Evolutionary conservation across 495 filamentous ascomycete species (phyloP).

Genomic region (Lasiosphaeriaceae sp.): DNA sequence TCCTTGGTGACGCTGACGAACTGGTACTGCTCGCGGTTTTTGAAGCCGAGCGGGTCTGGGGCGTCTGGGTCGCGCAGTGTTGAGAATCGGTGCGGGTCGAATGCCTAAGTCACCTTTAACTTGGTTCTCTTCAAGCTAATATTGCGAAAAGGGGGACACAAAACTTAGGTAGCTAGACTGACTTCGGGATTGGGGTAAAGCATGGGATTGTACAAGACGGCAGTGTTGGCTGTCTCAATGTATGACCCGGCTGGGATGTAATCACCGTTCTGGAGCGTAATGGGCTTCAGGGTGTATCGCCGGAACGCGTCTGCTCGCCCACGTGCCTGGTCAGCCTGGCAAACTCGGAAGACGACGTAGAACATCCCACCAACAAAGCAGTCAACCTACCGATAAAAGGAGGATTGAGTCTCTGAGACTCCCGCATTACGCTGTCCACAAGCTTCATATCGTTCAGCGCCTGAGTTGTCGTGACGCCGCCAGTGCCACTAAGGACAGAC

Average conservation of each 20-base stretch:
- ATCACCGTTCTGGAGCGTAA: slow-evolving; percentile 10
- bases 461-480: slow-evolving; percentile 16
- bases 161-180: neutral
- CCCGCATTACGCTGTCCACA: slow-evolving; percentile 8
- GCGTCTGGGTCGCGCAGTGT: slow-evolving; percentile 9
- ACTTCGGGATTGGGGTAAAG: slow-evolving; percentile 1
- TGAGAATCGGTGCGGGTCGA: slow-evolving; percentile 6
- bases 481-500: slow-evolving; percentile 16
- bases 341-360: neutral
- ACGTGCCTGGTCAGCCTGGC: neutral
- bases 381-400: neutral
- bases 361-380: no score
- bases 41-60: slow-evolving; percentile 46
- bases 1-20: slow-evolving; percentile 2
- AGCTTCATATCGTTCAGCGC: slow-evolving; percentile 11
- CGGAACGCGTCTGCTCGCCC: slow-evolving; percentile 15
- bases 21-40: neutral
- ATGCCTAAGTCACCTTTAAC: no score
- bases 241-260: neutral
- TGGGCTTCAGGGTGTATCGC: slow-evolving; percentile 27
- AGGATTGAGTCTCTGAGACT: slow-evolving; percentile 11
- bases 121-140: no score
- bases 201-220: neutral
- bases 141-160: neutral
- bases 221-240: slow-evolving; percentile 7